Evolutionary conservation across 441 rosid species (phyloP), one percentile per base, ranked within the genome.

Genomic region (Pelargonium myrrhifolium): DNA sequence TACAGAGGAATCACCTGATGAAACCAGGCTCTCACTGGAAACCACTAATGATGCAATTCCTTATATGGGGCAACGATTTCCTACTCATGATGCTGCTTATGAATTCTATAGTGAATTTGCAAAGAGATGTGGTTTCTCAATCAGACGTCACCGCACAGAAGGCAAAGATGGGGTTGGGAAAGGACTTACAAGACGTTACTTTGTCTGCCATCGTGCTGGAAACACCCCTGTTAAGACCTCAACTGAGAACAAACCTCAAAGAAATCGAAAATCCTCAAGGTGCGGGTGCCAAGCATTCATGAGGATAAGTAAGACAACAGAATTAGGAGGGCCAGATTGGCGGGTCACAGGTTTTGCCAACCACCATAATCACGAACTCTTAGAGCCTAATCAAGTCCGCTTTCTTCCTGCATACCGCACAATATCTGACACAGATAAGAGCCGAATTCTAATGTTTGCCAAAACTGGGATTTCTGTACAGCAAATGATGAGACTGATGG

Each of bases 401-500:
- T 93, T 90, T 77, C 93, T 90, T 78, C 98, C 98, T 75, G 98
- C 97, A 0, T 93, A 87, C 74, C 86, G 97, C 70, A 85, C 97
- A 21, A 93, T 93, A 73, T 89, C 98, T n/a, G 97, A 90, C 63
- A 72, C 92, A 18, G 98, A 93, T 82, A 90, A 87, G 80, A 93
- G 86, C 79, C 77, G 96, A 53, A 87, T 93, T 70, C 85, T 93
- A 66, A 91, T 93, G 95, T 93, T 90, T 88, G 95, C 97, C 14
- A 90, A 90, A 82, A 91, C 99, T 0, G 96, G 96, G 68, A 93
- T 90, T 65, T 84, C 99, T 0, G 93, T 93, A 65, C 97, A 91
- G 82, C 99, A 93, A 81, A 93, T 93, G 99, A 88, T 93, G 93
- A 86, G 87, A 84, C 87, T 93, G 64, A 83, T 93, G 99, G 99